phyloP scores from a whole-genome alignment of 768 basidiomycete genomes.

The Omphalotus guepiniiformis region DNA sequence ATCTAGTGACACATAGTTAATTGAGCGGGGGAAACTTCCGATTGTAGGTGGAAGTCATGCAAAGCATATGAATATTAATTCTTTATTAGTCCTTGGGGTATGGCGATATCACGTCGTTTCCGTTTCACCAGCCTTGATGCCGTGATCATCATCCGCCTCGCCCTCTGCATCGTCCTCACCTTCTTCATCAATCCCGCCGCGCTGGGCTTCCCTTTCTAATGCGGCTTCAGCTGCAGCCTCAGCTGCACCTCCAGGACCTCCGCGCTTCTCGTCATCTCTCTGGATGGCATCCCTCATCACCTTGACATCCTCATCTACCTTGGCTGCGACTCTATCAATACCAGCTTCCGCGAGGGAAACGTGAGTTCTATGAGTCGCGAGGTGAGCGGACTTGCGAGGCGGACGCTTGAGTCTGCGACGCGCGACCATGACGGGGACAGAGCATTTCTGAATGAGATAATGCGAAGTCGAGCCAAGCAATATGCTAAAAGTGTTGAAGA shows the following conservation, averaged over 20 bases:
- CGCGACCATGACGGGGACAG: slow-evolving; percentile 96
- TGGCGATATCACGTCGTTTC: no score
- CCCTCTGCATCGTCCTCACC: slow-evolving; percentile 28
- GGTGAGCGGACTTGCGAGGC: slow-evolving; percentile 74
- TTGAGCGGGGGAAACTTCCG: no score
- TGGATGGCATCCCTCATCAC: slow-evolving; percentile 75
- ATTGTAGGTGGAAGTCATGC: no score
- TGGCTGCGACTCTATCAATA: slow-evolving; percentile 83
- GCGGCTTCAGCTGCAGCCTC: slow-evolving; percentile 13
- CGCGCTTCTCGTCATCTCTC: slow-evolving; percentile 54
- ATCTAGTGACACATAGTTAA: no score
- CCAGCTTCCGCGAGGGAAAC: slow-evolving; percentile 85
- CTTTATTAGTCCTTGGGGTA: no score
- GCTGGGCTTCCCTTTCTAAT: slow-evolving; percentile 11
- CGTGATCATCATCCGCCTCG: slow-evolving; percentile 24
- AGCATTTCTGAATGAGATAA: slow-evolving; percentile 91
- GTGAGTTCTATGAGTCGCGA: slow-evolving; percentile 74
- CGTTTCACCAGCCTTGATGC: slow-evolving; percentile 34
- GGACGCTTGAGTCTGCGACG: slow-evolving; percentile 88
- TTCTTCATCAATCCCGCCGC: slow-evolving; percentile 14
- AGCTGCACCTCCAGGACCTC: slow-evolving; percentile 25
- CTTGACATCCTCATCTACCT: slow-evolving; percentile 83
- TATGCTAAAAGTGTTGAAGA: slow-evolving; percentile 47
- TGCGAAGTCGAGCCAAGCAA: slow-evolving; percentile 93
- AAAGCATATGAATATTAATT: no score